Base-by-base conservation (phyloP, 805 yeast genomes). In the Candida tibetensis region DNA sequence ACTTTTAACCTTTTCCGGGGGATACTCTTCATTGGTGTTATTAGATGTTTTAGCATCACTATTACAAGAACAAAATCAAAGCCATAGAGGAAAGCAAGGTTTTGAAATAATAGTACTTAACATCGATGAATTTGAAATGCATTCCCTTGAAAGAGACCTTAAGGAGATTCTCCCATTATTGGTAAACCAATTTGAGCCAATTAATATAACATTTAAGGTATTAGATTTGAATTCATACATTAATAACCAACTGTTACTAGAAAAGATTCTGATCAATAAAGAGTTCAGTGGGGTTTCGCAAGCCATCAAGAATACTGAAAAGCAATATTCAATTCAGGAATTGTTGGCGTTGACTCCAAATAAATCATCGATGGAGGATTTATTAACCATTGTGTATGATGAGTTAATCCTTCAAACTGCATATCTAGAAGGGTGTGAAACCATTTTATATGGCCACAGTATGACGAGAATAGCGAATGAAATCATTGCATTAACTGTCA, bases 381-480 rank as follows among this genome's bases (percentile, higher is more conserved):
- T 87, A 16, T 45, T 68, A 9, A 57, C 66, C 2, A 54, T 78
- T 2, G 63, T 86, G 4, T 57, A 62, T 13, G 66, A 69, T 5
- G 75, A 74, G 28, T 47, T 82, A 3, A 60, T 82, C 2, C 48
- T 69, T 22, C 55, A 64, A 19, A 57, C 72, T 9, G 86, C 89
- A 0, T 47, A 49, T 4, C 57, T 62, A 9, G 59, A 66, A 12
- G 52, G 58, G 0, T 74, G 80, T 48, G 65, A 72, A n/a, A 71
- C 85, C n/a, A 63, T 87, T 3, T 34, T 88, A 6, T 77, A 79
- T 65, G 87, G 91, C 1, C 85, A 82, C 52, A 79, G 85, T 18
- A 85, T 87, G 95, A 85, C 95, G 1, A 72, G 81, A 29, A 56
- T 90, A 17, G 95, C 97, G 1, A 87, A 83, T 50, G 80, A 81